Base-by-base conservation (phyloP, 1,284 basidiomycete genomes). In the Irpex rosettiformis region DNA sequence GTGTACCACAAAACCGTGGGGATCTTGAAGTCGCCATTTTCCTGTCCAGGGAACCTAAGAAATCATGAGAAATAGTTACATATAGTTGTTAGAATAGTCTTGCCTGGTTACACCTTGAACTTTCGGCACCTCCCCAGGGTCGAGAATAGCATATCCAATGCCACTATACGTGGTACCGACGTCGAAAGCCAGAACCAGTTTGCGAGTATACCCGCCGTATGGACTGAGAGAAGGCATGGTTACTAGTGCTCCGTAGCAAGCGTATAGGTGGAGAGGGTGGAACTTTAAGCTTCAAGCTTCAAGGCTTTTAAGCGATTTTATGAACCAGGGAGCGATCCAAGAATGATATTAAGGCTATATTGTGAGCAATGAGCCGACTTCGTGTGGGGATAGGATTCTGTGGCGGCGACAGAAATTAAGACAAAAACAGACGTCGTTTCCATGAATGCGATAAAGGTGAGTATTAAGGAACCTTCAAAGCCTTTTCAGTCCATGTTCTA, bases 1-100 rank as follows among this genome's bases (percentile, higher is more conserved):
- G 81, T 78, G 64, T 86, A 86, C 63, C 77, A 84, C 11, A 85
- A 67, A 29, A 84, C 71, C 0, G 82, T 79, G 4, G 83, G 84
- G 25, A 85, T 82, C 67, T 85, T 85, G 13, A 76, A 79, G 24
- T 58, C 57, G 2, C 57, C 57, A 22, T 49, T 47, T 13, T 52
- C 52, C 30, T 58, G 77, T 0, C 73, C 76, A 8, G 77, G 77
- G 57, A 73, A 78, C 48, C 80, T 80, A 52, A 37, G 60, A 27
- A 28, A 47, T 11, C n/a, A 10, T 18, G 10, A 10, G 22, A 47
- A 10, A 47, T 21, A 18, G 21, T 21, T 18, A 47, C 22, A n/a
- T 11, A 11, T 10, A 21, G 18, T 21, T 8, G 21, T 11, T 21
- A 8, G 21, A 24, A 24, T 10, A 47, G n/a, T 24, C 71, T 56